phyloP scores from a whole-genome alignment of 2,329 filamentous ascomycete genomes.

The Fusarium sulawesiense region DNA sequence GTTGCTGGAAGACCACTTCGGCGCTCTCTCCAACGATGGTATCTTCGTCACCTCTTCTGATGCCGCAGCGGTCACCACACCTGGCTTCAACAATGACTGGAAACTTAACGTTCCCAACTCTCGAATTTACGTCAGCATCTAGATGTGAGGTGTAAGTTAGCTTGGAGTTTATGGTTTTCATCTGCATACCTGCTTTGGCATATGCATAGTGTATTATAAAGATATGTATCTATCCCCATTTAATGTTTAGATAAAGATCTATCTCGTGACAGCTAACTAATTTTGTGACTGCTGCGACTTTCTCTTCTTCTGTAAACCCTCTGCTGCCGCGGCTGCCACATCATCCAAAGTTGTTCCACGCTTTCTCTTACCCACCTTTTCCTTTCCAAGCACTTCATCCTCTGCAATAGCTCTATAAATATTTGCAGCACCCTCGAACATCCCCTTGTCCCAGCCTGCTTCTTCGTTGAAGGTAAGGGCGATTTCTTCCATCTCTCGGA shows the following conservation, averaged over 20 bases:
- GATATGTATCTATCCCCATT: slow-evolving; percentile 14
- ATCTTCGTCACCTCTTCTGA: slow-evolving; percentile 60
- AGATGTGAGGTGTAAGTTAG: not conserved
- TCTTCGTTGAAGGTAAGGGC: slow-evolving; percentile 72
- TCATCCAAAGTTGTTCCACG: slow-evolving; percentile 68
- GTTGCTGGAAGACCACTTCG: slow-evolving; percentile 64
- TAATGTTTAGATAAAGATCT: slow-evolving; percentile 3
- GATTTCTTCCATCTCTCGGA: slow-evolving; percentile 82
- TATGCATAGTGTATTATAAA: slow-evolving; percentile 17
- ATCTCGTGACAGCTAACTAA: not conserved
- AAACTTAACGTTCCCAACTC: slow-evolving; percentile 53
- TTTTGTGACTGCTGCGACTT: slow-evolving; percentile 34
- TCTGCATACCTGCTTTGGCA: not conserved
- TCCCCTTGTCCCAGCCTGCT: slow-evolving; percentile 67
- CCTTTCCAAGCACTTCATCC: slow-evolving; percentile 68
- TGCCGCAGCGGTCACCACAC: slow-evolving; percentile 39
- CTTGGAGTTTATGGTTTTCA: not conserved
- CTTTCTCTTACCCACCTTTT: slow-evolving; percentile 67
- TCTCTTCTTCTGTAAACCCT: slow-evolving; percentile 60
- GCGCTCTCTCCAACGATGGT: slow-evolving; percentile 70
- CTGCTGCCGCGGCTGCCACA: slow-evolving; percentile 61
- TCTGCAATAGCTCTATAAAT: slow-evolving; percentile 72
- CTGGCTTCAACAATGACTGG: slow-evolving; percentile 47
- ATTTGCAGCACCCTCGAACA: slow-evolving; percentile 70
- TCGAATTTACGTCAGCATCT: slow-evolving; percentile 43